A percentile compares a stretch with the other conserved stretches of the same genome.
Evolutionary conservation across 108 stramenopile species (phyloP).

Genomic region (Ochromonas danica): DNA sequence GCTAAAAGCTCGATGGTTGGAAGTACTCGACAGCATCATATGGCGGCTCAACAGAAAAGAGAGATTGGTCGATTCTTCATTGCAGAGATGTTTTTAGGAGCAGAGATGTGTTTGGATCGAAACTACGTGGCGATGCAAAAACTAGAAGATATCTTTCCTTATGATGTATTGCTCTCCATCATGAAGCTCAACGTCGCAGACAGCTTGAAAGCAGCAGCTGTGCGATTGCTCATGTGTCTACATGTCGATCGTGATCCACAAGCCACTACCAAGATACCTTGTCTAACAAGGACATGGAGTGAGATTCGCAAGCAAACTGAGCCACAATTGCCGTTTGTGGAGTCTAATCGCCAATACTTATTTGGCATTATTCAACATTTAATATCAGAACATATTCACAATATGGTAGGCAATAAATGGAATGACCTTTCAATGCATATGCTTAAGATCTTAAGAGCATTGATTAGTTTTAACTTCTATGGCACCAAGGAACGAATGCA

Average conservation of each 20-base stretch:
- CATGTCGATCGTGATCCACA: constrained; percentile 41
- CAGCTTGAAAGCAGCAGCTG: constrained; percentile 30
- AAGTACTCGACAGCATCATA: not conserved
- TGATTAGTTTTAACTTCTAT: constrained; percentile 33
- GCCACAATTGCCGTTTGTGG: constrained; percentile 24
- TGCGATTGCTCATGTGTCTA: constrained; percentile 36
- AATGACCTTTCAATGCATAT: constrained; percentile 30
- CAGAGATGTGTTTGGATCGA: constrained; percentile 44
- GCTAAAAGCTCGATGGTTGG: not conserved
- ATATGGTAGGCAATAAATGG: not conserved
- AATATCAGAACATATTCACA: not conserved
- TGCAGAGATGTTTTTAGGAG: constrained; percentile 37
- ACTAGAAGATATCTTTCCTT: constrained; percentile 30
- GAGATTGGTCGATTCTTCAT: constrained; percentile 36
- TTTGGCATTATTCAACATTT: constrained; percentile 19
- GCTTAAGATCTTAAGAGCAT: constrained; percentile 29
- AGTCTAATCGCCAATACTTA: not conserved
- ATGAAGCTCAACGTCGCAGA: constrained; percentile 10
- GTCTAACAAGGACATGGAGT: constrained; percentile 19
- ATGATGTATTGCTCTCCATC: constrained; percentile 30
- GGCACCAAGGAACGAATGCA: constrained; percentile 4
- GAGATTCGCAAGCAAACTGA: not conserved
- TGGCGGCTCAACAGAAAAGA: not conserved
- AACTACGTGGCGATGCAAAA: constrained; percentile 43
- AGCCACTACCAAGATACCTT: constrained; percentile 9